Evolutionary conservation across 2,329 filamentous ascomycete genomes (phyloP), one percentile per base, ranked within the genome.

Genomic region (Fusarium sp.): DNA sequence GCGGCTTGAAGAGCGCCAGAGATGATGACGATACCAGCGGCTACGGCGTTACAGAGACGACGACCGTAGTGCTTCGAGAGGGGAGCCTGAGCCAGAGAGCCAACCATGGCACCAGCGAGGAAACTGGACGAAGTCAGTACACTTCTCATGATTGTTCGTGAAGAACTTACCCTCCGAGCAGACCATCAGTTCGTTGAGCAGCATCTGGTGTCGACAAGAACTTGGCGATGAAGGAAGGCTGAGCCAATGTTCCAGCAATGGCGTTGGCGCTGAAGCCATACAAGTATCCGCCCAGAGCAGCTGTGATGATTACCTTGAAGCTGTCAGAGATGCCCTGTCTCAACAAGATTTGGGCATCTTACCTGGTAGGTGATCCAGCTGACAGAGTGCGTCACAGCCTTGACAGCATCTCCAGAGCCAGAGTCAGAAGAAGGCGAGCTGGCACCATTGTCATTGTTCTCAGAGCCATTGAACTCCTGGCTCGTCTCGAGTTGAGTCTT

Each of bases 191-290:
- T 60, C 65, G 27, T 20, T 56, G 48, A 29, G 65, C 68, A 33
- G 72, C 69, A 61, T 72, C 67, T 31, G 31, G 18, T 0, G 20
- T 41, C 4, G 64, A 52, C 54, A 74, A 31, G 41, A 74, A 74
- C 31, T 74, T 74, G 54, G 65, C 64, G 27, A 72, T 69, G 64
- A 74, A 74, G 1, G 65, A 69, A n/a, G 64, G 52, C 50, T 74
- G 72, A 14, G 69, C 72, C 60, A 74, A 37, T 20, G 69, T 74
- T 56, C 72, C 72, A 37, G 72, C 72, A 64, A 74, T 74, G 37
- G 69, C 72, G 35, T 74, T 74, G 65, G 65, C 67, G 41, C 65
- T 69, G 63, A 69, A 74, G 16, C 72, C 69, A 20, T 72, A 74
- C 0, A 72, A 41, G 14, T 57, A 74, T 16, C 72, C 65, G 20